phyloP scores from a whole-genome alignment of 768 basidiomycete genomes.

The Tylopilus subfusipes region DNA sequence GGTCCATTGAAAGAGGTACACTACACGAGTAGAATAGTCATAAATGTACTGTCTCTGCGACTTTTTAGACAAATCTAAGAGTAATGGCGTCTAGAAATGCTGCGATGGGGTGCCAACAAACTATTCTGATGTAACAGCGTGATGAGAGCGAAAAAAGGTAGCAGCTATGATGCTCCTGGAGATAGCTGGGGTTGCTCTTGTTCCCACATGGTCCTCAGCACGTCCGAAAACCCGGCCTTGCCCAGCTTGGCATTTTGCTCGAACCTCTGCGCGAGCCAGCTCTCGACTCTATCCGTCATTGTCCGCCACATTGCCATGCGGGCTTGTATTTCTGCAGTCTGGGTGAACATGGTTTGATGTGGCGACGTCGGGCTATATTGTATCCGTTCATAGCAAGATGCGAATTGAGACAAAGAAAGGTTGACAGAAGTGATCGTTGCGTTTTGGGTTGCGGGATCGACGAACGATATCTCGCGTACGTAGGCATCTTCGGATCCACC shows the following conservation, averaged over 20 bases:
- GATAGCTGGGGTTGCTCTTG: slow-evolving; percentile 50
- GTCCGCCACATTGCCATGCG: slow-evolving; percentile 77
- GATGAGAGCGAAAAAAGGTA: background rate
- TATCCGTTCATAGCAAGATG: slow-evolving; percentile 88
- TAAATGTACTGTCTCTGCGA: slow-evolving; percentile 25
- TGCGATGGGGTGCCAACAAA: slow-evolving; percentile 4
- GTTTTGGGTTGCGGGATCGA: slow-evolving; percentile 77
- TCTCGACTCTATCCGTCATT: slow-evolving; percentile 79
- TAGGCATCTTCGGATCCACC: slow-evolving; percentile 94
- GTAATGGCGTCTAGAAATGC: slow-evolving; percentile 22
- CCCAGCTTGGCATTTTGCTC: slow-evolving; percentile 90
- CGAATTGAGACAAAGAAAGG: slow-evolving; percentile 91
- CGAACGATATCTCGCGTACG: slow-evolving; percentile 90
- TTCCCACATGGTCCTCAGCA: slow-evolving; percentile 76
- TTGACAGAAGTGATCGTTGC: slow-evolving; percentile 90
- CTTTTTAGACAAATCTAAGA: slow-evolving; percentile 25
- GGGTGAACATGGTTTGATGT: slow-evolving; percentile 68
- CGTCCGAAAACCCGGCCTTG: slow-evolving; percentile 86
- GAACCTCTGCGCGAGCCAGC: slow-evolving; percentile 84
- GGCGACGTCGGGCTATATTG: slow-evolving; percentile 71
- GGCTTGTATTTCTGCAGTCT: slow-evolving; percentile 91
- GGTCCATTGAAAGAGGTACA: slow-evolving; percentile 10
- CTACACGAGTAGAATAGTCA: slow-evolving; percentile 27
- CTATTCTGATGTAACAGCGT: slow-evolving; percentile 6
- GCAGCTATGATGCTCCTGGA: slow-evolving; percentile 27